Evolutionary conservation across 2,329 filamentous ascomycete genomes (phyloP).

Genomic region (Colletotrichum abscissum): DNA sequence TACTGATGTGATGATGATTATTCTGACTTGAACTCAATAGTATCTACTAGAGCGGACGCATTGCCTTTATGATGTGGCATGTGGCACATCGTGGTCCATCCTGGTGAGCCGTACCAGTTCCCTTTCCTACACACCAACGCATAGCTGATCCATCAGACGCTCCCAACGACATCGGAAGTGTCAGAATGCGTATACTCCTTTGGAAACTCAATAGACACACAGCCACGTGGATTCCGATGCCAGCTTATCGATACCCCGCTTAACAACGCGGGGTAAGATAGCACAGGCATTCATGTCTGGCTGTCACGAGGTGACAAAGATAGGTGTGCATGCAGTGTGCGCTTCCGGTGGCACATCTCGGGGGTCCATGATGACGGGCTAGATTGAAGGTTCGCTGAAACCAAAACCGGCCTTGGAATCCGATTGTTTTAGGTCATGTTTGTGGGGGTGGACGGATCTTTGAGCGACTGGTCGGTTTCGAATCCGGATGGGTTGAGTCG

Average conservation of each 20-base stretch:
- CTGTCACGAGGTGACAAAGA: conserved; percentile 19
- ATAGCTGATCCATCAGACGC: neutral
- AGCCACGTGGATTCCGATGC: neutral
- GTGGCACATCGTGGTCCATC: conserved; percentile 2
- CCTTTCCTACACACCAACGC: neutral
- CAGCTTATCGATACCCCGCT: conserved; percentile 33
- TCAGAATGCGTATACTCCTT: conserved; percentile 10
- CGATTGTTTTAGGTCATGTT: conserved; percentile 11
- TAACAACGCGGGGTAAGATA: conserved; percentile 23
- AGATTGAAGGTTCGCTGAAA: conserved; percentile 1
- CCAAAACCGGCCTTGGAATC: conserved; percentile 7
- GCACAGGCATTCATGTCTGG: neutral
- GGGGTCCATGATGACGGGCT: neutral
- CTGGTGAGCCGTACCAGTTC: neutral
- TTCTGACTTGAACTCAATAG: neutral
- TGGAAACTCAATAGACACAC: conserved; percentile 14
- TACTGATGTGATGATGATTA: neutral
- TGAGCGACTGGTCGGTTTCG: conserved; percentile 16
- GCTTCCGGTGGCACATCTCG: neutral
- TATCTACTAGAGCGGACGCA: neutral
- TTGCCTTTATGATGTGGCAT: neutral
- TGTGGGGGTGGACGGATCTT: neutral
- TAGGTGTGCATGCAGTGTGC: conserved; percentile 14
- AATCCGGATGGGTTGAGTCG: conserved; percentile 17
- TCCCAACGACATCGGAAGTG: neutral